These are phyloP conservation scores for Xylaria grammica DNA, from an alignment of 495 filamentous ascomycete genomes.

Conservation along the genomic window DNA sequence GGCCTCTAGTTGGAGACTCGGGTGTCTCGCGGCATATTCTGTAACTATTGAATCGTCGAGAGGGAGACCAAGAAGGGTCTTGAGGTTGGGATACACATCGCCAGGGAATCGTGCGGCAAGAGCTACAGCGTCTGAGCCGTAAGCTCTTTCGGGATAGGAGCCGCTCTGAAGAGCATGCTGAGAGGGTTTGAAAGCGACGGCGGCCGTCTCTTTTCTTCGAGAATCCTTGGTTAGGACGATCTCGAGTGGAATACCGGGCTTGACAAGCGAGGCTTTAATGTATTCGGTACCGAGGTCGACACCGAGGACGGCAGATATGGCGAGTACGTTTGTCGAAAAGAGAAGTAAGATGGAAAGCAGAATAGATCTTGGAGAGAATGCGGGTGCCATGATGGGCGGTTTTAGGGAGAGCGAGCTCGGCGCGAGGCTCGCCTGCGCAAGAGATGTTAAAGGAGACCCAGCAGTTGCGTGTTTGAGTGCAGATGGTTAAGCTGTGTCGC, in stretches of 20 bases:
- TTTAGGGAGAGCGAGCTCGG: constrained; percentile 28
- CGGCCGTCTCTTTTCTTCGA: constrained; percentile 90
- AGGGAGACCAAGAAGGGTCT: constrained; percentile 77
- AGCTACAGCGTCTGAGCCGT: constrained; percentile 89
- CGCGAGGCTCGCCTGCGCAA: constrained; percentile 32
- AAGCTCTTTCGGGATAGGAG: constrained; percentile 83
- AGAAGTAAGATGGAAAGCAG: constrained; percentile 55
- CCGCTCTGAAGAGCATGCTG: constrained; percentile 61
- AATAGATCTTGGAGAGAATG: constrained; percentile 48
- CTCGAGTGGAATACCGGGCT: constrained; percentile 96
- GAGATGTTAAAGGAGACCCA: constrained; percentile 20
- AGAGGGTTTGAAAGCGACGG: constrained; percentile 90
- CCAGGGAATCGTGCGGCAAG: constrained; percentile 85
- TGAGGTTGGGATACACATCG: constrained; percentile 94
- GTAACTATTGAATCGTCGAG: constrained; percentile 65
- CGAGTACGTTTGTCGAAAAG: constrained; percentile 55
- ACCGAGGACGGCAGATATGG: constrained; percentile 77
- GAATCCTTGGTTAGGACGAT: constrained; percentile 99
- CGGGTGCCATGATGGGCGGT: constrained; percentile 49
- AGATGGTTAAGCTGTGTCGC: constrained; percentile 18
- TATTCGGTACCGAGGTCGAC: constrained; percentile 97
- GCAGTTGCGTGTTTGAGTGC: constrained; percentile 24
- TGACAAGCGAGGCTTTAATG: constrained; percentile 94
- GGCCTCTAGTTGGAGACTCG: constrained; percentile 64
- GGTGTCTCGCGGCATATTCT: constrained; percentile 73